Evolutionary conservation across 352 stramenopile species (phyloP).

Genomic region (Phytopythium cucurbitacearum): DNA sequence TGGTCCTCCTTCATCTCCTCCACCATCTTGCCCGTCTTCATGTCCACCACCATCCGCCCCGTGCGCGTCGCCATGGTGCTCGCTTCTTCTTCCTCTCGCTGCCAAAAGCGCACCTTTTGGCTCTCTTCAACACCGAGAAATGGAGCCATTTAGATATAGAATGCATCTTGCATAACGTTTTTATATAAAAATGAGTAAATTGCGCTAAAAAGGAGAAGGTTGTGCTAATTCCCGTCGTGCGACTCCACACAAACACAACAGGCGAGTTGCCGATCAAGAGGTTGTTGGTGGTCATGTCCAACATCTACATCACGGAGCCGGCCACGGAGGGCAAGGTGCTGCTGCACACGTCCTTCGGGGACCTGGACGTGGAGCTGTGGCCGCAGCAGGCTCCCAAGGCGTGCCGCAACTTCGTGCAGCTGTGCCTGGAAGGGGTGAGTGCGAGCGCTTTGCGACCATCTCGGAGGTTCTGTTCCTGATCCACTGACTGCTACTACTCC

Average conservation of each 20-base stretch:
- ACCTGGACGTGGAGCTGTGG: constrained; percentile 97
- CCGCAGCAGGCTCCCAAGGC: constrained; percentile 95
- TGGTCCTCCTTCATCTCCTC: constrained; percentile 66
- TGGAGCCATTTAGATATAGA: no score
- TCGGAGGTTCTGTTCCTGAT: background rate
- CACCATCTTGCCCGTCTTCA: constrained; percentile 52
- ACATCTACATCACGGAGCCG: constrained; percentile 97
- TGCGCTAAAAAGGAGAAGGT: no score
- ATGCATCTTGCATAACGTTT: no score
- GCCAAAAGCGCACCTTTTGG: no score
- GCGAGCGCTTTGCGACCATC: background rate
- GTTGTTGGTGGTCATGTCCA: constrained; percentile 77
- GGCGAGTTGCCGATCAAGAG: no score
- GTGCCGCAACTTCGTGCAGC: constrained; percentile 92
- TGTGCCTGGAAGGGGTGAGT: constrained; percentile 79
- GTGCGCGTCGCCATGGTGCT: constrained; percentile 50
- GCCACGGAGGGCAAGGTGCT: constrained; percentile 94
- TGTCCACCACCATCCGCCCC: constrained; percentile 48
- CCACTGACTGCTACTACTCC: background rate
- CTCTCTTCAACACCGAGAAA: no score
- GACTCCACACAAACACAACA: no score
- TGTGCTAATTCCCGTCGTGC: no score
- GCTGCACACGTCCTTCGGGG: constrained; percentile 95
- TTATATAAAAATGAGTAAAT: no score
- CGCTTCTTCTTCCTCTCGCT: no score